Base-by-base conservation (phyloP, 2,329 filamentous ascomycete genomes). In the Aureobasidium sp. region DNA sequence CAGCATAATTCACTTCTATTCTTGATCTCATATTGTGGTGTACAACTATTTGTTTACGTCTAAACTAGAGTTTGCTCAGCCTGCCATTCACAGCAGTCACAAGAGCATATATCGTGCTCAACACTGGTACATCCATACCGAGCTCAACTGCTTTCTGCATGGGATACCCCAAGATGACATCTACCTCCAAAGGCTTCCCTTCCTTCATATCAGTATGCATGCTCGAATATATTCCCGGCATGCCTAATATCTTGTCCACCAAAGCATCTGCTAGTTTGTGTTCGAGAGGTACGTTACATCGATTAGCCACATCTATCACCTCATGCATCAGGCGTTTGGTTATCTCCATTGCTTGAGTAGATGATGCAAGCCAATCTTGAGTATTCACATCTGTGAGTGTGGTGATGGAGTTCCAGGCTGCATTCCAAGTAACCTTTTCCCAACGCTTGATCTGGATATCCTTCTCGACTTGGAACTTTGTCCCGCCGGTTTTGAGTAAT, bases 391-490 rank as follows among this genome's bases (percentile, higher is more conserved):
- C 67, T 0, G 77, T 79, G 16, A 79, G 67, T 0, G 77, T 72
- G 1, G 77, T 79, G 25, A 85, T 74, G 0, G 83, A 79, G 66
- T 86, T 86, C 80, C 82, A 86, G 0, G 82, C 78, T 2, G 78
- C 82, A 67, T 87, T 87, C 72, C 83, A 77, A 0, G 86, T 74
- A 0, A 86, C 76, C 69, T 87, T 87, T 59, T 78, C 76, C 84
- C 84, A 87, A 9, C 84, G 78, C 57, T 81, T 77, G 0, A 77
- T 66, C 65, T 86, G 83, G 6, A 87, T 76, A 64, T 86, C 77
- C 3, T 79, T 74, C 34, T 80, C 75, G 8, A 83, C 70, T 34
- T 78, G 69, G 62, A 79, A 78, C 0, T 76, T 76, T 6, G 75
- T 80, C 7, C 78, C 76, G 10, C 76, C 77, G 3, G 70, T 53